Percentiles rank a stretch among this genome's conserved stretches.
phyloP scores from a whole-genome alignment of 2,329 filamentous ascomycete species.

The Botryotinia narcissicola region DNA sequence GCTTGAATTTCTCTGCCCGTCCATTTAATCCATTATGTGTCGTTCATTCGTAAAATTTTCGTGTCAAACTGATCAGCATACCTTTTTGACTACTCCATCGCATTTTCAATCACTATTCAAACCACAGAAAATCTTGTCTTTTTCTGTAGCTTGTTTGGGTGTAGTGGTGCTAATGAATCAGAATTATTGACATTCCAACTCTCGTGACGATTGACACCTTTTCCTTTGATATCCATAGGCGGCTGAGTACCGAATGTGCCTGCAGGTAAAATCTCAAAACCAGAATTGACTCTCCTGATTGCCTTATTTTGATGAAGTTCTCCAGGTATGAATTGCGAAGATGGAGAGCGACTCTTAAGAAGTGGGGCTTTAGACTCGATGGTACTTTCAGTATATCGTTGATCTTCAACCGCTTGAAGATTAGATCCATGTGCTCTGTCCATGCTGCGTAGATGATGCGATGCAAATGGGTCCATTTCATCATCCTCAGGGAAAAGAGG shows the following conservation, averaged over 20 bases:
- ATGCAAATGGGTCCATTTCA: slow-evolving; percentile 27
- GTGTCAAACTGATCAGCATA: background rate
- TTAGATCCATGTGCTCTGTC: slow-evolving; percentile 13
- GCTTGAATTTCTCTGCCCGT: background rate
- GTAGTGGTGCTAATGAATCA: slow-evolving; percentile 21
- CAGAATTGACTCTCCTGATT: slow-evolving; percentile 41
- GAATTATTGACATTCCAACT: slow-evolving; percentile 24
- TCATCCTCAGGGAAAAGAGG: slow-evolving; percentile 26
- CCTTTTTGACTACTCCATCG: background rate
- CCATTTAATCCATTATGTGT: background rate
- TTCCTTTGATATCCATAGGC: slow-evolving; percentile 23
- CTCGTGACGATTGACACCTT: slow-evolving; percentile 20
- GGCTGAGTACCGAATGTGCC: slow-evolving; percentile 39
- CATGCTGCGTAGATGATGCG: slow-evolving; percentile 20
- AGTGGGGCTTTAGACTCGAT: slow-evolving; percentile 22
- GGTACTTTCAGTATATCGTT: slow-evolving; percentile 1
- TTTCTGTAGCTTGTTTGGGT: slow-evolving; percentile 18
- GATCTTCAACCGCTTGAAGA: background rate
- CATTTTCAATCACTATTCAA: background rate
- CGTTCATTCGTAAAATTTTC: background rate
- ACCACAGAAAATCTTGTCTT: slow-evolving; percentile 9
- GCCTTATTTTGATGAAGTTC: slow-evolving; percentile 41
- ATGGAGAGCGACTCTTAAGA: slow-evolving; percentile 22
- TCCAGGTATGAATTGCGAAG: slow-evolving; percentile 40
- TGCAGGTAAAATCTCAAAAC: slow-evolving; percentile 43